Conservation (phyloP, 108 stramenopile species). For the Fragilariopsis cylindrus region DNA sequence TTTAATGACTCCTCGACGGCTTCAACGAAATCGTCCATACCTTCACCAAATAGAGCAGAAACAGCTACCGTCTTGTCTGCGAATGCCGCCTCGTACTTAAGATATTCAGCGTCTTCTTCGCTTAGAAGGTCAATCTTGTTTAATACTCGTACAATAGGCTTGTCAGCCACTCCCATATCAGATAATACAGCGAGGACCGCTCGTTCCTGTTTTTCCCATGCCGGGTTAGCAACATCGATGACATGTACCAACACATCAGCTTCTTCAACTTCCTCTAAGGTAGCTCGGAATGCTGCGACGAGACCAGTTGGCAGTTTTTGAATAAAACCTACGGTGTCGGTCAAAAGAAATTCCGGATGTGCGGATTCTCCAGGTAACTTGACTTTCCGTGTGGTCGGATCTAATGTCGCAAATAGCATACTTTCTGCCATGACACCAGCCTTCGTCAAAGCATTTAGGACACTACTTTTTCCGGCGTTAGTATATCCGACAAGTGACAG, state of each 20-base stretch:
- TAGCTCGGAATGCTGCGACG: constrained; percentile 95
- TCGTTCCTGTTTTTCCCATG: constrained; percentile 84
- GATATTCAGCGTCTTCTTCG: constrained; percentile 61
- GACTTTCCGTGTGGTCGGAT: constrained; percentile 96
- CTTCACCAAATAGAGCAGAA: constrained; percentile 69
- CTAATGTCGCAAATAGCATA: constrained; percentile 96
- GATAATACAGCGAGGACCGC: constrained; percentile 68
- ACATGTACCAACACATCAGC: constrained; percentile 94
- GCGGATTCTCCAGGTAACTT: constrained; percentile 89
- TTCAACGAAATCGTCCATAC: constrained; percentile 77
- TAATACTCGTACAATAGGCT: constrained; percentile 74
- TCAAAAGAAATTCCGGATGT: constrained; percentile 92
- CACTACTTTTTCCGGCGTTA: constrained; percentile 93
- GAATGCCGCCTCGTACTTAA: constrained; percentile 65
- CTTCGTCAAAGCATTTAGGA: constrained; percentile 88
- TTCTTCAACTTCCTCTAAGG: constrained; percentile 92
- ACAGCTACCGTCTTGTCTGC: constrained; percentile 68
- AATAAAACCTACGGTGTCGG: constrained; percentile 98
- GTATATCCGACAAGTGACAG: constrained; percentile 95
- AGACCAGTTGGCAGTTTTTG: constrained; percentile 96
- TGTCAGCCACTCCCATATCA: constrained; percentile 75
- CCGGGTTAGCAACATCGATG: constrained; percentile 84
- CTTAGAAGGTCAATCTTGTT: constrained; percentile 83
- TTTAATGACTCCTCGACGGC: constrained; percentile 71
- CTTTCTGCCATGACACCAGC: constrained; percentile 96